These are phyloP conservation scores for Penicillium ochrochloron DNA, from an alignment of 495 filamentous ascomycete genomes.

Conservation along the genomic window DNA sequence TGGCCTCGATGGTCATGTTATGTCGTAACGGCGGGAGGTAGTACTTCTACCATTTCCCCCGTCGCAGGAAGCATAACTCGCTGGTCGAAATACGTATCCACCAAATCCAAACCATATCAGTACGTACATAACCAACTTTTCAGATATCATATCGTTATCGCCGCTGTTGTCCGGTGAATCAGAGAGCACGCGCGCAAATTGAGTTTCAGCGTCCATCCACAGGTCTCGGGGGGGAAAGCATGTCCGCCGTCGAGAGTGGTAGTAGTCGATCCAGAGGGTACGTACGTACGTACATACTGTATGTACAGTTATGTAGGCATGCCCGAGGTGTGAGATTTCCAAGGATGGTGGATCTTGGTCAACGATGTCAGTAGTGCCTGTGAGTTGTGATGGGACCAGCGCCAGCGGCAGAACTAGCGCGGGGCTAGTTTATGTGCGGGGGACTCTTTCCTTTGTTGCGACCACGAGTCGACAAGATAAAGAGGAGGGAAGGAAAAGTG, in stretches of 20 bases:
- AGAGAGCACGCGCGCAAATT: neutral
- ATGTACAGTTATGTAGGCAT: neutral
- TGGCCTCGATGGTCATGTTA: neutral
- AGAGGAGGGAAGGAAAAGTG: constrained; percentile 1
- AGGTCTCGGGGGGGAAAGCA: neutral
- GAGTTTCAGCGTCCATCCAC: constrained; percentile 4
- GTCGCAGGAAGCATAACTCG: neutral
- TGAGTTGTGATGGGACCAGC: neutral
- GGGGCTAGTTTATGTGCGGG: neutral
- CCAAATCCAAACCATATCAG: neutral
- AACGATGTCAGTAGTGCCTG: neutral
- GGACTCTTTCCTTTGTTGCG: neutral
- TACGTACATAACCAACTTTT: neutral
- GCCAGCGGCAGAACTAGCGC: neutral
- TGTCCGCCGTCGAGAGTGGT: neutral
- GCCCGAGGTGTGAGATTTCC: neutral
- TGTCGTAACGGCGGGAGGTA: constrained; percentile 3
- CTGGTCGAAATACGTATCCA: neutral
- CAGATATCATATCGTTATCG: constrained; percentile 1
- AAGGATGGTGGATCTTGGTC: neutral
- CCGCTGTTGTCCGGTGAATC: constrained; percentile 3
- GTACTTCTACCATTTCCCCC: constrained; percentile 1
- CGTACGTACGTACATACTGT: neutral
- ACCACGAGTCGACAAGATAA: constrained; percentile 13
- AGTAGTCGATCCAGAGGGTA: neutral